Base-by-base conservation (phyloP, 352 stramenopile species). In the Thalassiosira allenii region DNA sequence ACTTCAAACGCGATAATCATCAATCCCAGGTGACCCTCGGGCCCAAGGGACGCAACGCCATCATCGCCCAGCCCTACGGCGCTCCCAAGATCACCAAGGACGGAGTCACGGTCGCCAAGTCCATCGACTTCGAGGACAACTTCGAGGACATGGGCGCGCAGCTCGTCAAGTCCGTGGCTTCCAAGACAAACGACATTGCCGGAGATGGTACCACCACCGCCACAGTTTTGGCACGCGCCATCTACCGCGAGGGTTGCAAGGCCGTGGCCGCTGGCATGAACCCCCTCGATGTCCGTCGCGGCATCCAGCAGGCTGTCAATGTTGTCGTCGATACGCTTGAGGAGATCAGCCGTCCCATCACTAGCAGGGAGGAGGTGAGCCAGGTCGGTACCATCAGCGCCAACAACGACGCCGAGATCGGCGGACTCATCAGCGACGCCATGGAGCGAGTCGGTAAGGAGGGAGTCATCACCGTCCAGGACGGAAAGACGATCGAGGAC, bases 391-490 rank as follows among this genome's bases (percentile, higher is more conserved):
- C 98, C 27, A 99, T 99, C 86, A 99, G 97, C 64, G 97, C 98
- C 71, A 99, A 99, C 91, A 97, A 95, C 72, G 98, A 99, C 87
- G 92, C 84, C 22, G 97, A 99, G 87, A 99, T 99, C 85, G 98
- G 98, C 74, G 89, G 94, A 63, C 91, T 99, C 34, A 99, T 99
- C 84, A 95, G 91, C 54, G 97, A 99, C 86, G 98, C 98, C 73
- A 99, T 99, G 97, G 98, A 99, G 89, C 93, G 97, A 58, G 98
- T 99, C 29, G 98, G 98, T 75, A 99, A 99, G 89, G 98, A 99
- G 77, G 98, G 98, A 66, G 89, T 94, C 52, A 98, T 98, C 89
- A 98, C 96, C 17, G 95, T 98, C 33, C 96, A 99, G 92, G 98
- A 99, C 89, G 98, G 97, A 73, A 99, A 99, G 94, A 99, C 97